phyloP scores from a whole-genome alignment of 495 filamentous ascomycete genomes.

The Penicillium mononematosum region DNA sequence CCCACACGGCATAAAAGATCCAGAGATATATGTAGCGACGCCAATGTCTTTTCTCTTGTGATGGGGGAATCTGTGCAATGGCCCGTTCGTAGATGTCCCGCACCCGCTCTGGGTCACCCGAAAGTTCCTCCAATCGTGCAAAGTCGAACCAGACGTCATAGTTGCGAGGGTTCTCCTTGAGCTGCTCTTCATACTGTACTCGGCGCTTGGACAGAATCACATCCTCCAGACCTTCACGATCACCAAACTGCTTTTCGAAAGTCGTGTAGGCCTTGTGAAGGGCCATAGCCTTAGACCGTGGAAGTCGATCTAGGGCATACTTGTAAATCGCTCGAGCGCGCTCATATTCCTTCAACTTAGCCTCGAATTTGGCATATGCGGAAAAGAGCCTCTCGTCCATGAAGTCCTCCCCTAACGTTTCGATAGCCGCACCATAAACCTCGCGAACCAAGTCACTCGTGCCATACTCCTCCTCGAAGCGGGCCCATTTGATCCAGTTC shows the following conservation, averaged over 20 bases:
- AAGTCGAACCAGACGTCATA: conserved; percentile 98
- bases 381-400: conserved; percentile 96
- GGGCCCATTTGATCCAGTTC: conserved; percentile 99
- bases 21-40: conserved; percentile 95
- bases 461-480: conserved; percentile 93
- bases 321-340: conserved; percentile 96
- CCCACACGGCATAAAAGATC: conserved; percentile 95
- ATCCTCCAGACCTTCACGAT: conserved; percentile 90
- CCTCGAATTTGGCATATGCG: conserved; percentile 88
- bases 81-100: conserved; percentile 94
- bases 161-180: conserved; percentile 88
- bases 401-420: conserved; percentile 90
- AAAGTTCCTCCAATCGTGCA: conserved; percentile 82
- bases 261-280: conserved; percentile 93
- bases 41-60: conserved; percentile 97
- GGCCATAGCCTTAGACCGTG: conserved; percentile 77
- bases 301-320: conserved; percentile 88
- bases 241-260: conserved; percentile 97
- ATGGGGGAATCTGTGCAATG: conserved; percentile 93
- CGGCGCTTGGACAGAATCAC: conserved; percentile 91
- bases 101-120: conserved; percentile 74
- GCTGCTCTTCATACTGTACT: conserved; percentile 90
- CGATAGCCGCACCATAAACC: conserved; percentile 85
- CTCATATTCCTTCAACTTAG: conserved; percentile 92
- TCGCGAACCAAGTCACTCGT: conserved; percentile 88